A percentile compares a stretch with the other conserved stretches of the same genome.
Evolutionary conservation across 2,329 filamentous ascomycete species (phyloP).

Genomic region (Aspergillus intermedius): DNA sequence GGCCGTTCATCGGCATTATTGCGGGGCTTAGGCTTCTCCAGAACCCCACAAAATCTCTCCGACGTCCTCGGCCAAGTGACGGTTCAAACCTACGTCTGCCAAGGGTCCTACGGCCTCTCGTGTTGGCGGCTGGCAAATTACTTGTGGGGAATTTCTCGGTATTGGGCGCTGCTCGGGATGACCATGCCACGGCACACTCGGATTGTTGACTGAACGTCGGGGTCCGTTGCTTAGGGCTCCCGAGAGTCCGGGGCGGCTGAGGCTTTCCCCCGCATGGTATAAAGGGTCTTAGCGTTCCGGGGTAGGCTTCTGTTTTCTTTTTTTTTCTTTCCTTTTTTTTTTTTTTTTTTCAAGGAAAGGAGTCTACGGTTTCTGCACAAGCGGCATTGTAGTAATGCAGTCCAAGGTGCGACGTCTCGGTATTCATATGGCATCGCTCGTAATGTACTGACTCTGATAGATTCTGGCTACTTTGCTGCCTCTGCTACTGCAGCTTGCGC

Average conservation of each 20-base stretch:
- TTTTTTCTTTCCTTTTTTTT: no score
- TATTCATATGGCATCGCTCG: neutral
- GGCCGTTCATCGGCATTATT: conserved; percentile 1
- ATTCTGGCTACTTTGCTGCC: neutral
- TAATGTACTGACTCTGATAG: neutral
- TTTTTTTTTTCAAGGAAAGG: no score
- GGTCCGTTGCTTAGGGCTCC: neutral
- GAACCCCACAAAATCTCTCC: no score
- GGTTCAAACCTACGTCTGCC: no score
- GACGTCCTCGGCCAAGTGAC: no score
- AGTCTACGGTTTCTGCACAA: no score
- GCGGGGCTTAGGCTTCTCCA: neutral
- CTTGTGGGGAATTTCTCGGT: neutral
- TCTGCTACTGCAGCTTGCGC: neutral
- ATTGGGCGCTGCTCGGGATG: neutral
- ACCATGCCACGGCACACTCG: neutral
- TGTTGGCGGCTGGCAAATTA: neutral
- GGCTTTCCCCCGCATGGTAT: neutral
- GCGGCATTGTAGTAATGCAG: neutral
- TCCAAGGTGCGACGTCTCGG: neutral
- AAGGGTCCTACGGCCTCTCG: no score
- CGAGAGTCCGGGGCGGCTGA: neutral
- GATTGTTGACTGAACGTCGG: neutral
- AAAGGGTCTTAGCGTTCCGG: neutral
- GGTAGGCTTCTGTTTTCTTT: neutral